Conservation (phyloP, 2,329 filamentous ascomycete genomes). For the Emergomyces africanus region DNA sequence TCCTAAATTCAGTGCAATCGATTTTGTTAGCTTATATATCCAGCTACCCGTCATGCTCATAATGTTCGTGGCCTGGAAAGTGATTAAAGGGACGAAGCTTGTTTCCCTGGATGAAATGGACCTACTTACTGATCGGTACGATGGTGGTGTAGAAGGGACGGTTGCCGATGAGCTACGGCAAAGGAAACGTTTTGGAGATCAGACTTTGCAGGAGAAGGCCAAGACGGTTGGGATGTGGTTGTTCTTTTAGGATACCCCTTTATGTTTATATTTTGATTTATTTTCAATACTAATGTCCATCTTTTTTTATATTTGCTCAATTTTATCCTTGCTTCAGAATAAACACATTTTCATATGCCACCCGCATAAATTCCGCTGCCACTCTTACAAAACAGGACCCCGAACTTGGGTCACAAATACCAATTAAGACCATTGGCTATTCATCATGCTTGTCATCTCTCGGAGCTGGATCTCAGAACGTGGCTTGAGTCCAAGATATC, state of each 20-base stretch:
- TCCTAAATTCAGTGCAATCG: constrained; percentile 43
- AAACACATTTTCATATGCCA: not conserved
- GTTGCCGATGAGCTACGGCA: constrained; percentile 17
- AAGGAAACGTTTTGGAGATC: constrained; percentile 12
- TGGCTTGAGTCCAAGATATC: too few species aligned
- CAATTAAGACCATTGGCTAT: too few species aligned
- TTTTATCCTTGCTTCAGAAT: not conserved
- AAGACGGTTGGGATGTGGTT: constrained; percentile 27
- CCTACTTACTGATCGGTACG: constrained; percentile 35
- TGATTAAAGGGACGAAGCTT: constrained; percentile 34
- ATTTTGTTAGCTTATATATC: constrained; percentile 53
- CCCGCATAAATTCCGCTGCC: too few species aligned
- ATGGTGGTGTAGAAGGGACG: constrained; percentile 15
- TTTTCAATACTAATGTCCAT: not conserved
- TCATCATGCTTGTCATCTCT: too few species aligned
- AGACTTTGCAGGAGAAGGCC: constrained; percentile 13
- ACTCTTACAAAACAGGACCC: not conserved
- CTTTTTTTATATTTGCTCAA: not conserved
- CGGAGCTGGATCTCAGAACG: too few species aligned
- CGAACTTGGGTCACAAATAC: not conserved
- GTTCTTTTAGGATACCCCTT: constrained; percentile 19
- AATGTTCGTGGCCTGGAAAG: constrained; percentile 45
- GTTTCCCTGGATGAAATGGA: constrained; percentile 38
- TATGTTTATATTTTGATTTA: not conserved
- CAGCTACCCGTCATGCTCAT: constrained; percentile 48